Evolutionary conservation across 2,329 filamentous ascomycete genomes (phyloP).

Genomic region (Colletotrichum orbiculare): DNA sequence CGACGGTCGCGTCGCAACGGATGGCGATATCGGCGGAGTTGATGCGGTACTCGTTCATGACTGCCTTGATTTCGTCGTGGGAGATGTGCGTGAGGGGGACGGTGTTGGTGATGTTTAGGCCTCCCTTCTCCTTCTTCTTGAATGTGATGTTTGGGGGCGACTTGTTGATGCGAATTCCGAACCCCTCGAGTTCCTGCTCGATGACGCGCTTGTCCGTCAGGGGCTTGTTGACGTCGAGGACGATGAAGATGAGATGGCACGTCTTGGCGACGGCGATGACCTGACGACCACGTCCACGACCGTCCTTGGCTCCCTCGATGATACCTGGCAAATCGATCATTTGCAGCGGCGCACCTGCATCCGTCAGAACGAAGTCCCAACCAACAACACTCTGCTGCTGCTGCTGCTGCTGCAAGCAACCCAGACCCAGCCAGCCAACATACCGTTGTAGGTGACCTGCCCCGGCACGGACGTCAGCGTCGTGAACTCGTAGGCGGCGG

Average conservation of each 20-base stretch:
- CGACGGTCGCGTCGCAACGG: constrained; percentile 95
- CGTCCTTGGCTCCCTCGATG: constrained; percentile 98
- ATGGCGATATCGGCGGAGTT: constrained; percentile 97
- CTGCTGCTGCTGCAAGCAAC: not conserved
- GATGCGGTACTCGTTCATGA: constrained; percentile 97
- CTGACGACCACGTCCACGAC: constrained; percentile 95
- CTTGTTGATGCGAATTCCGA: constrained; percentile 98
- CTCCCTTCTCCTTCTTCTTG: constrained; percentile 99
- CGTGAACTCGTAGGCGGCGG: constrained; percentile 97
- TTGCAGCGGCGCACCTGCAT: constrained; percentile 85
- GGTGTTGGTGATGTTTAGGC: constrained; percentile 95
- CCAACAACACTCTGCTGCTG: not conserved
- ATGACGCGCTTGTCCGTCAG: constrained; percentile 97
- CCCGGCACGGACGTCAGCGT: constrained; percentile 97
- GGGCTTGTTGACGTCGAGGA: constrained; percentile 98
- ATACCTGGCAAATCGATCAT: constrained; percentile 99
- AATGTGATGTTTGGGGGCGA: constrained; percentile 97
- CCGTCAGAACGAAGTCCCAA: not conserved
- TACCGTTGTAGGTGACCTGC: constrained; percentile 92
- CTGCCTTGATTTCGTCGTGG: constrained; percentile 95
- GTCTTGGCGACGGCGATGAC: constrained; percentile 99
- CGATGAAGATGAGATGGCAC: constrained; percentile 98
- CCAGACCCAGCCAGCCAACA: constrained; percentile 33
- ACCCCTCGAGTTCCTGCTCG: constrained; percentile 93
- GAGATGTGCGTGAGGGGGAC: constrained; percentile 92